Base-by-base conservation (phyloP, 2,329 filamentous ascomycete species). In the Colletotrichum graminicola region DNA sequence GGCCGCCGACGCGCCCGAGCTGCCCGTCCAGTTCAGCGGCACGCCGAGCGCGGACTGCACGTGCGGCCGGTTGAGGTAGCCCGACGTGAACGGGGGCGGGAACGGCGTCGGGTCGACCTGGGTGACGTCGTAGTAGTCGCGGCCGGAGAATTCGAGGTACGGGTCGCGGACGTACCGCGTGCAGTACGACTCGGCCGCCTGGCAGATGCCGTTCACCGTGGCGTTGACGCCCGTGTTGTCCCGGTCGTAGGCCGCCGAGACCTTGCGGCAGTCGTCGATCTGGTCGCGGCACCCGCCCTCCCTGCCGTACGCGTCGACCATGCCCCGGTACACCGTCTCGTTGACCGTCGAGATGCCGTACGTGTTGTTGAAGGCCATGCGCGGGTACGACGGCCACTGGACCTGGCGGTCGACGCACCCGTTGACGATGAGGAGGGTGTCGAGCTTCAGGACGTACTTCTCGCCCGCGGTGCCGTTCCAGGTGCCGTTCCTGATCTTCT, bases 21-120 rank as follows among this genome's bases (percentile, higher is more conserved):
- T 66, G 10, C 64, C 64, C 0, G 87, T 86, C 76, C 83, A 89
- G 75, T 89, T 89, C 62, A 91, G 78, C 8, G 87, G 87, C 0
- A 91, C 86, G 11, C 91, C 91, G 34, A 93, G 85, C 1, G 88
- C 88, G n/a, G 86, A 76, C 73, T 89, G 88, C 0, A 93, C 84
- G 51, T 54, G 57, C 3, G 16, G 62, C 68, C 74, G 75, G 61
- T 74, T 76, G 55, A 75, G 63, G 34, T 71, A 75, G 26, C 70
- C 74, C 2, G 55, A 43, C 26, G 67, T 70, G 39, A 73, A 72
- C 3, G 71, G 69, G 8, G 66, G 55, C 1, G 71, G 73, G 47
- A 76, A 76, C 7, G 66, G 73, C 3, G 72, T 73, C 7, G 71
- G 73, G 32, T 74, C 69, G 23, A 72, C 12, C 14, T 75, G 71